Evolutionary conservation across 1,284 basidiomycete genomes (phyloP), one percentile per base, ranked within the genome.

Genomic region (Somion occarium): DNA sequence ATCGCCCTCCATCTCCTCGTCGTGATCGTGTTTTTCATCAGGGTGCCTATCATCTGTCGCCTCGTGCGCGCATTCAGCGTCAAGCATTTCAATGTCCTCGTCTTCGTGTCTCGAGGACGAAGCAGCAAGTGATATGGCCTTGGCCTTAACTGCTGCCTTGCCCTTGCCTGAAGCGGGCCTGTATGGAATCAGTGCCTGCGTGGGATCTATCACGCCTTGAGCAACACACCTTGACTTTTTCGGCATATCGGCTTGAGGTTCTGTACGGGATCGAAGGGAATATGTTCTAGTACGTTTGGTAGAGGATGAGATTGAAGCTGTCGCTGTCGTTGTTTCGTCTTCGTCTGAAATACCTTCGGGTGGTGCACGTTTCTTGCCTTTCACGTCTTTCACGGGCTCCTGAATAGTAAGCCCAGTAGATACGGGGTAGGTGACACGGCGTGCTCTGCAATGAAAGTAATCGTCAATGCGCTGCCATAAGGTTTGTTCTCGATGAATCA

Each of bases 321-420:
- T 71, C 57, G 66, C 62, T 47, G 34, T 25, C 7, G 44, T 45
- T n/a, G 63, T 65, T 48, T 77, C 73, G 66, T 87, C 83, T 69
- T 87, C 84, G 63, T 82, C 80, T 47, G 80, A 80, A 55, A 69
- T 68, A 39, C 72, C 69, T 69, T 89, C 87, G 45, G 86, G 84
- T 22, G 73, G 78, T 42, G 88, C 88, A 60, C 88, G 88, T 72
- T 91, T 91, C 81, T 91, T 91, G 56, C 88, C 88, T 71, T 91
- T 91, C 57, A 70, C 66, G 69, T 90, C 87, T 62, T 77, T 78
- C 1, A 71, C 56, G 38, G 83, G 79, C 73, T 90, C 88, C 81
- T 82, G 84, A 70, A 90, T 90, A 52, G 78, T 82, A 48, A 88
- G 71, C 52, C 80, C 65, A 41, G 73, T 56, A 56, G 68, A 57